phyloP scores from a whole-genome alignment of 768 basidiomycete species.

The Xerocomellus intermedius region DNA sequence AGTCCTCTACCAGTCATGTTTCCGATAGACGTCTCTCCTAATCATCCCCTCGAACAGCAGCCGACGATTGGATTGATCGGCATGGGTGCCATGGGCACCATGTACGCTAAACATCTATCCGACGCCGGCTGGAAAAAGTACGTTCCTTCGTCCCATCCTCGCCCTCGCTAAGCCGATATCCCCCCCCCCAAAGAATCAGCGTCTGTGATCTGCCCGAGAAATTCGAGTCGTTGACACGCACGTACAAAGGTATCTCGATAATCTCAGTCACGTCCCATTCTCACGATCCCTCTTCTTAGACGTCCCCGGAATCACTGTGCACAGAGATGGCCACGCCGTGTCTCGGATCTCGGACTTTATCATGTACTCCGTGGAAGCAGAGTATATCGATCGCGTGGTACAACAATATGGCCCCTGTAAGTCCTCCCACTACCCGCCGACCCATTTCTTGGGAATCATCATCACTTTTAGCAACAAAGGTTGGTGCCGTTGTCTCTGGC shows the following conservation, averaged over 20 bases:
- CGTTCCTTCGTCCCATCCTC: neutral
- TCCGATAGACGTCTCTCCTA: conserved; percentile 29
- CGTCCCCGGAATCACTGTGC: conserved; percentile 60
- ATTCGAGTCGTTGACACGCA: conserved; percentile 57
- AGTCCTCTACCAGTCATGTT: conserved; percentile 9
- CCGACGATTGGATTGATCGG: conserved; percentile 90
- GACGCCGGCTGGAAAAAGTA: conserved; percentile 85
- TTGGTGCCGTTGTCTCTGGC: conserved; percentile 88
- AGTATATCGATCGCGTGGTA: conserved; percentile 81
- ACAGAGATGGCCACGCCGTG: conserved; percentile 82
- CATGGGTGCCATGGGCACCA: conserved; percentile 96
- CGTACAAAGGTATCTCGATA: conserved; percentile 61
- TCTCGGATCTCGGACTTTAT: conserved; percentile 90
- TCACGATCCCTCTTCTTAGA: conserved; percentile 35
- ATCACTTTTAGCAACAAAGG: conserved; percentile 70
- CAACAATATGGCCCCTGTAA: conserved; percentile 87
- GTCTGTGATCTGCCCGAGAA: conserved; percentile 84
- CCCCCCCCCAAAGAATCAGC: conserved; percentile 57
- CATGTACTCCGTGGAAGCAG: conserved; percentile 94
- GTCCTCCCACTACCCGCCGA: conserved; percentile 24
- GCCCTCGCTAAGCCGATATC: neutral
- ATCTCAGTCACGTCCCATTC: conserved; percentile 2
- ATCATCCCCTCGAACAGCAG: conserved; percentile 47
- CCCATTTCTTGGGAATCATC: neutral
- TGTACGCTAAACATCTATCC: conserved; percentile 84